phyloP scores from a whole-genome alignment of 2,329 filamentous ascomycete species.

The Colletotrichum plurivorum region DNA sequence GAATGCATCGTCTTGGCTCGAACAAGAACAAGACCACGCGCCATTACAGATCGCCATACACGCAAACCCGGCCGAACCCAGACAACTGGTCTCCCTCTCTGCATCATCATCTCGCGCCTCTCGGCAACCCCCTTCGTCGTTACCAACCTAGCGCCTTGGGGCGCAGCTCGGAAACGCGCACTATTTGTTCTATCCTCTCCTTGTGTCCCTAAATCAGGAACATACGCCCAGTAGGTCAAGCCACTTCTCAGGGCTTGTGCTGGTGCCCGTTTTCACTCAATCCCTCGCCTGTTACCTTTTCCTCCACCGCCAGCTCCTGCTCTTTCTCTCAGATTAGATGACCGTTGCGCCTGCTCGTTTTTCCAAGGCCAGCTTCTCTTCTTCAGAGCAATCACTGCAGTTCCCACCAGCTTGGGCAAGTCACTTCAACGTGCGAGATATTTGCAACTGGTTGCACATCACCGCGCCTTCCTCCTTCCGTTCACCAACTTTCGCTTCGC shows the following conservation, averaged over 20 bases:
- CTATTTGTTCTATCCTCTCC: slow-evolving; percentile 24
- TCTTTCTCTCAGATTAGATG: slow-evolving; percentile 18
- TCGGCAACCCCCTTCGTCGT: slow-evolving; percentile 14
- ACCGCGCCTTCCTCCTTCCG: slow-evolving; percentile 13
- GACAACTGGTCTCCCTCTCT: slow-evolving; percentile 4
- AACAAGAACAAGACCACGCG: slow-evolving; percentile 17
- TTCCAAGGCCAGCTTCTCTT: background rate
- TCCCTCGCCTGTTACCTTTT: slow-evolving; percentile 1
- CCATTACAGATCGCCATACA: slow-evolving; percentile 15
- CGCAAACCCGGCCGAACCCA: background rate
- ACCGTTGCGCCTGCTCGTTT: slow-evolving; percentile 14
- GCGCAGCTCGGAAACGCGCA: slow-evolving; percentile 30
- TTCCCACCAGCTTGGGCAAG: background rate
- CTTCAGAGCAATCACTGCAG: background rate
- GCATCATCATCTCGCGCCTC: slow-evolving; percentile 8
- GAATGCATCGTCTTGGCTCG: slow-evolving; percentile 11
- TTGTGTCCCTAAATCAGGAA: slow-evolving; percentile 29
- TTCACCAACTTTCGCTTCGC: background rate
- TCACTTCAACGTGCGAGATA: slow-evolving; percentile 13
- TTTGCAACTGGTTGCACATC: slow-evolving; percentile 37
- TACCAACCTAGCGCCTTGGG: slow-evolving; percentile 29
- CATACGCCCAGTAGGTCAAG: slow-evolving; percentile 26
- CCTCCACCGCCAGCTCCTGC: slow-evolving; percentile 1
- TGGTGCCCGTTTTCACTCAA: slow-evolving; percentile 13
- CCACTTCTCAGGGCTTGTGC: slow-evolving; percentile 26